Conservation (phyloP, 306 rosid species). For the Vachellia collinsii region DNA sequence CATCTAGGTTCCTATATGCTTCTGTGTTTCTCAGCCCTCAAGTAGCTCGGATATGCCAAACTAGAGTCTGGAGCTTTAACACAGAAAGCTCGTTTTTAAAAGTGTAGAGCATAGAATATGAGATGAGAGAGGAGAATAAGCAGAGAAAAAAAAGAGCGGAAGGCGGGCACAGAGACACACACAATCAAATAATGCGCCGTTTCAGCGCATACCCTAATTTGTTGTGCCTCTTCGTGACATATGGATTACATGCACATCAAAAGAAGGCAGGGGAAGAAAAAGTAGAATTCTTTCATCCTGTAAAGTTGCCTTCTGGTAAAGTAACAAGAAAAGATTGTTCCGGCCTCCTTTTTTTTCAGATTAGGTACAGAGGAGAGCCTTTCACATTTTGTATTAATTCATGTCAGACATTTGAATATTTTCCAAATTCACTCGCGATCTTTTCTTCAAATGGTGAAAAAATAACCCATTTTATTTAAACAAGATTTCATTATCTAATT, state of each 20-base stretch:
- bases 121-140: constrained; percentile 29
- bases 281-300: constrained; percentile 1
- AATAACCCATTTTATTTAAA: background rate
- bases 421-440: background rate
- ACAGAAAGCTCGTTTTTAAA: constrained; percentile 42
- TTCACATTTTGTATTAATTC: background rate
- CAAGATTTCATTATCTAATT: background rate
- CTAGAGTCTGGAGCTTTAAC: constrained; percentile 55
- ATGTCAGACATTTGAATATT: background rate
- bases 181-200: background rate
- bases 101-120: constrained; percentile 31
- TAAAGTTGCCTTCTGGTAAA: constrained; percentile 24
- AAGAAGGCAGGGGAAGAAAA: background rate
- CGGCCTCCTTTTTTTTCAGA: background rate
- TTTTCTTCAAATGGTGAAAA: constrained; percentile 16
- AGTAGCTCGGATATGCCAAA: constrained; percentile 51
- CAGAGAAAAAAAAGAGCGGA: constrained; percentile 35
- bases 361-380: background rate
- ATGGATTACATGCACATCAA: background rate
- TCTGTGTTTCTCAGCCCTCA: constrained; percentile 39
- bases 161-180: background rate
- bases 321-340: constrained; percentile 31
- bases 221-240: constrained; percentile 13
- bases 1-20: background rate
- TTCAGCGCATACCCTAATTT: constrained; percentile 19